A percentile compares a stretch with the other conserved stretches of the same genome.
phyloP scores from a whole-genome alignment of 768 basidiomycete species.

The Glaciozyma martinii region DNA sequence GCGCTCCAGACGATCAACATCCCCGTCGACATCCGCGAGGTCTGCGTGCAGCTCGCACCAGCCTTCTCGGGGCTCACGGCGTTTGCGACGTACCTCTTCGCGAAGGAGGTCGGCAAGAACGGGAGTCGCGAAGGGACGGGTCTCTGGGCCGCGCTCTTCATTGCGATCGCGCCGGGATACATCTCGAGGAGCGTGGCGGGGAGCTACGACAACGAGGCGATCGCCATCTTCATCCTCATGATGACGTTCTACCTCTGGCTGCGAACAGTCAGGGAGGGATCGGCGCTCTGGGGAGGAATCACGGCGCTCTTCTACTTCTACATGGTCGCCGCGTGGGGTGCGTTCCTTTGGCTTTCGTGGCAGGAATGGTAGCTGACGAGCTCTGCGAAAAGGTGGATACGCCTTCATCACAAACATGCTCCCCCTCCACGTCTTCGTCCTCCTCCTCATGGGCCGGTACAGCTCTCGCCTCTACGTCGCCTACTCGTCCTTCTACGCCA shows the following conservation, averaged over 20 bases:
- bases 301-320: constrained; percentile 98
- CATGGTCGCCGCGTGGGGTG: constrained; percentile 99
- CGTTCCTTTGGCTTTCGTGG: constrained; percentile 32
- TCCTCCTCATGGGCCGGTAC: constrained; percentile 93
- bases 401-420: constrained; percentile 99
- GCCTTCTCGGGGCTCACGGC: constrained; percentile 95
- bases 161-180: constrained; percentile 92
- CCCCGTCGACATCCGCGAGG: constrained; percentile 92
- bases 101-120: constrained; percentile 63
- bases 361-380: constrained; percentile 11
- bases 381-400: constrained; percentile 58
- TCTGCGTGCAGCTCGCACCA: constrained; percentile 93
- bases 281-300: constrained; percentile 78
- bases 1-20: constrained; percentile 76
- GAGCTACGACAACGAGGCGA: constrained; percentile 99
- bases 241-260: constrained; percentile 98
- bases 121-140: constrained; percentile 71
- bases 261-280: constrained; percentile 86
- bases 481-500: constrained; percentile 95
- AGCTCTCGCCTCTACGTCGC: constrained; percentile 84
- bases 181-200: constrained; percentile 98
- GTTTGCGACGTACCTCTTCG: constrained; percentile 52
- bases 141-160: constrained; percentile 93
- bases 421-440: constrained; percentile 85
- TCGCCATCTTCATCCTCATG: constrained; percentile 99